These are phyloP conservation scores for Mucor mucedo DNA, from an alignment of 371 early-diverging fungal species.

Conservation along the genomic window DNA sequence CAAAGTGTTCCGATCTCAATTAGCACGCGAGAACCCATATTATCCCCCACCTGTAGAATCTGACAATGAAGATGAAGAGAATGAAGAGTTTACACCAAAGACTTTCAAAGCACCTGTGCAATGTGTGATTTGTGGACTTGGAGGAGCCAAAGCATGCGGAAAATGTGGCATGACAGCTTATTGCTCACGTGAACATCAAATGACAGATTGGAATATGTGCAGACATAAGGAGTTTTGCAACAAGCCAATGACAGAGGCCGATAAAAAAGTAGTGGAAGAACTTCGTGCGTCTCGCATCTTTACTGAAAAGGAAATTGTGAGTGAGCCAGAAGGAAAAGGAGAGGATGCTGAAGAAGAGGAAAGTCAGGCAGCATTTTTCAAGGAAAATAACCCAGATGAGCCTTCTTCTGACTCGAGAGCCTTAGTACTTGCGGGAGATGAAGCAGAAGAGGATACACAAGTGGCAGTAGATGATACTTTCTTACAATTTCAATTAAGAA, in stretches of 20 bases:
- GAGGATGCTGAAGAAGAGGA: conserved; percentile 59
- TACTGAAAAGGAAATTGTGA: conserved; percentile 76
- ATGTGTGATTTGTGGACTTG: conserved; percentile 74
- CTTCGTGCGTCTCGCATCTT: conserved; percentile 52
- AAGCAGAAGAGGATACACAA: conserved; percentile 75
- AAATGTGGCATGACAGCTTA: conserved; percentile 76
- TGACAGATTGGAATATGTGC: conserved; percentile 81
- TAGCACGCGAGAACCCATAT: conserved; percentile 81
- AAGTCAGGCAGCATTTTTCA: conserved; percentile 43
- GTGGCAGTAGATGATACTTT: conserved; percentile 92
- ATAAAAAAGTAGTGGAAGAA: conserved; percentile 17
- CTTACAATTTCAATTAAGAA: conserved; percentile 86
- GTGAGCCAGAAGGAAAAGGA: conserved; percentile 69
- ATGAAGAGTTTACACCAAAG: conserved; percentile 34
- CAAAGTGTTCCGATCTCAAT: conserved; percentile 84
- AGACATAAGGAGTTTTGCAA: conserved; percentile 76
- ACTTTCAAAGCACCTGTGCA: conserved; percentile 40
- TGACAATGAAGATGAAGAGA: conserved; percentile 41
- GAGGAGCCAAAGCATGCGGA: conserved; percentile 81
- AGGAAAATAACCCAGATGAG: conserved; percentile 39
- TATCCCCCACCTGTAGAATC: conserved; percentile 57
- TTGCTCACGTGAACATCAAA: conserved; percentile 88
- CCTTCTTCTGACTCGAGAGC: conserved; percentile 46
- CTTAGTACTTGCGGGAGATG: conserved; percentile 66
- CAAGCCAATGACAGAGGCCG: conserved; percentile 23